Conservation (phyloP, 768 basidiomycete genomes). For the Cantharellus cinnabarinus region DNA sequence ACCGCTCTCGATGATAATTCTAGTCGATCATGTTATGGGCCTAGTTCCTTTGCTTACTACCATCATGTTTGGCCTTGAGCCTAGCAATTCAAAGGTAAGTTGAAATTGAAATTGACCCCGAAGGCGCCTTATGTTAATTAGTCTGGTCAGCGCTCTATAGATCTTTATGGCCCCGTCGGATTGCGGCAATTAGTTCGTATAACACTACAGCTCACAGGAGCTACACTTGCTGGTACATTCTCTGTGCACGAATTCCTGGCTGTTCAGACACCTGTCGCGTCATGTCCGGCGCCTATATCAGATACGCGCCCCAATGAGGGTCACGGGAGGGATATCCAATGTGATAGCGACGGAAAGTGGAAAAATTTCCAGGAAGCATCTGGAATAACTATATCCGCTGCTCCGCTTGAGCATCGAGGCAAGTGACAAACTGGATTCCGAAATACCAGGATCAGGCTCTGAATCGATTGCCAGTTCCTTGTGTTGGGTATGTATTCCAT, state of each 20-base stretch:
- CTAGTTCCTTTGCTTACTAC: slow-evolving; percentile 44
- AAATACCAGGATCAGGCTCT: background rate
- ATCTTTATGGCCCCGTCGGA: slow-evolving; percentile 66
- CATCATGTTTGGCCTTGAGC: slow-evolving; percentile 27
- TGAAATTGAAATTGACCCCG: too few relatives aligned
- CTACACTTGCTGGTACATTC: slow-evolving; percentile 38
- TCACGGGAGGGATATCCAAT: slow-evolving; percentile 37
- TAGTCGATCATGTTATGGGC: slow-evolving; percentile 60
- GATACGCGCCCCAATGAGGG: slow-evolving; percentile 44
- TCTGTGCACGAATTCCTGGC: slow-evolving; percentile 61
- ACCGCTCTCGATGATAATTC: background rate
- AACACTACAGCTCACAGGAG: slow-evolving; percentile 46
- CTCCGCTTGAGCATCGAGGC: slow-evolving; percentile 62
- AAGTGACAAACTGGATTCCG: slow-evolving; percentile 7
- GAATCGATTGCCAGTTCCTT: slow-evolving; percentile 32
- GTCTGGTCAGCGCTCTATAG: slow-evolving; percentile 27
- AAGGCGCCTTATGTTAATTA: slow-evolving; percentile 2
- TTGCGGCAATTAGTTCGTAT: slow-evolving; percentile 55
- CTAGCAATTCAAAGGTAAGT: slow-evolving; percentile 3
- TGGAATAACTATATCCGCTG: slow-evolving; percentile 44
- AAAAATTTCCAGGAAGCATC: slow-evolving; percentile 24
- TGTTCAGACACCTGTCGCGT: slow-evolving; percentile 23
- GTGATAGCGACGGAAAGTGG: slow-evolving; percentile 45
- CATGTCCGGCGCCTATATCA: slow-evolving; percentile 27
- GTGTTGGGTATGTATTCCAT: slow-evolving; percentile 56